Evolutionary conservation across 495 filamentous ascomycete genomes (phyloP), one percentile per base, ranked within the genome.

Genomic region (Penicillium psychrofluorescens): DNA sequence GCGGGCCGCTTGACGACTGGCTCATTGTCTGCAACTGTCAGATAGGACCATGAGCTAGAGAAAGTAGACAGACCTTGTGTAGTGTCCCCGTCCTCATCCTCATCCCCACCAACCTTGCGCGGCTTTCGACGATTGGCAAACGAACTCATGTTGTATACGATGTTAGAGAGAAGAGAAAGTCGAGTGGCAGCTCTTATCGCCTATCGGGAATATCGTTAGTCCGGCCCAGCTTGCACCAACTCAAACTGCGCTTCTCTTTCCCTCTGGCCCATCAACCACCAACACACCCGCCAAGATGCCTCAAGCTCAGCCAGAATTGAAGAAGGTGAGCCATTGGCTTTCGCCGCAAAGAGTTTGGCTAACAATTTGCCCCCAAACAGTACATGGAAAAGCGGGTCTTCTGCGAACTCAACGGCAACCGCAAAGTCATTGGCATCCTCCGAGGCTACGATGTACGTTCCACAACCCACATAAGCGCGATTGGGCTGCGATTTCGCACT

Each of bases 381-480:
- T 98, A 98, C 71, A 90, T 98, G 73, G 92, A 97, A 75, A 98
- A 98, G 78, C 81, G 94, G 65, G 78, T 98, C 60, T 95, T 95
- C 68, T 88, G 95, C 59, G 90, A 98, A 66, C 72, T 98, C 49
- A 97, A 98, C 71, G 92, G 94, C 61, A 91, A 88, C 67, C 86
- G 92, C 60, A 95, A 95, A 71, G 94, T 98, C 52, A 86, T 95
- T 64, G 92, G 92, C 51, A 80, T 95, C 33, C 78, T 98, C 36
- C 77, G 92, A 53, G 92, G 92, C 46, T 98, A 96, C 66, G 92
- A 98, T 82, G 92, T 96, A 69, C 41, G 83, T 61, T 28, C 12
- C 4, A 22, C 22, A 22, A 22, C 22, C 22, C 22, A 4, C 22
- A 3, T 6, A 3, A 22, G 6, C 22, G 22, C 22, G 22, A 22